Evolutionary conservation across 164 flowering plant species (phyloP).

Genomic region (Amborella trichopoda): DNA sequence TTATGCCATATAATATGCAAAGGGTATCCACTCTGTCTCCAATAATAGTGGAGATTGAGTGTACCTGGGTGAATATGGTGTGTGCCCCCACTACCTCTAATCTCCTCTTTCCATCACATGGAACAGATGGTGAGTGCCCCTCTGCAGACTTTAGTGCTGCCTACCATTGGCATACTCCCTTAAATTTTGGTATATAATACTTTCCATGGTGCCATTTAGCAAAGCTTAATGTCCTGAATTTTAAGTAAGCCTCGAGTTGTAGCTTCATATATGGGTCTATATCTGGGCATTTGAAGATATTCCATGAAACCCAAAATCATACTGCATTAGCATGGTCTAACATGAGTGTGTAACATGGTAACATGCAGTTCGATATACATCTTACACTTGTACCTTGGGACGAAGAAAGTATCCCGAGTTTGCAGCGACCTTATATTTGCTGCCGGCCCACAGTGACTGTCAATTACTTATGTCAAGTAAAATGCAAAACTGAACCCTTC

Average conservation of each 20-base stretch:
- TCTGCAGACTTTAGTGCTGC: too few relatives aligned
- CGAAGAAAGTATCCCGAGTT: slow-evolving; percentile 35
- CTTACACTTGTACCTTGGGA: slow-evolving; percentile 51
- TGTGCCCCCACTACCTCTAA: too few relatives aligned
- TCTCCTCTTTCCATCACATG: too few relatives aligned
- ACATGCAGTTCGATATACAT: slow-evolving; percentile 48
- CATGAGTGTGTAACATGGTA: not conserved
- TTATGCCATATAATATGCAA: too few relatives aligned
- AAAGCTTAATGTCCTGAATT: too few relatives aligned
- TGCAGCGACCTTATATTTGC: slow-evolving; percentile 57
- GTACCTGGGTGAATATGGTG: too few relatives aligned
- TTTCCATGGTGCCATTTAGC: too few relatives aligned
- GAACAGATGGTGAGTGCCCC: too few relatives aligned
- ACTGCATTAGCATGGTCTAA: not conserved
- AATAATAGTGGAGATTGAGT: too few relatives aligned
- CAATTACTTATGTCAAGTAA: slow-evolving; percentile 48
- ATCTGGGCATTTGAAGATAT: not conserved
- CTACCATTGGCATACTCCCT: too few relatives aligned
- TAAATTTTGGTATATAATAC: too few relatives aligned
- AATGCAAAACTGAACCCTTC: slow-evolving; percentile 2
- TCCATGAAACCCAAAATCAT: not conserved
- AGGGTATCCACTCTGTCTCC: too few relatives aligned
- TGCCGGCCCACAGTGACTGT: slow-evolving; percentile 57
- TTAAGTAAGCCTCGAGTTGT: not conserved
- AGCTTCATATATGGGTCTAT: not conserved